Percentiles rank a stretch among this genome's conserved stretches.
Evolutionary conservation across 2,329 filamentous ascomycete species (phyloP).

Genomic region (Monosporascus sp.): DNA sequence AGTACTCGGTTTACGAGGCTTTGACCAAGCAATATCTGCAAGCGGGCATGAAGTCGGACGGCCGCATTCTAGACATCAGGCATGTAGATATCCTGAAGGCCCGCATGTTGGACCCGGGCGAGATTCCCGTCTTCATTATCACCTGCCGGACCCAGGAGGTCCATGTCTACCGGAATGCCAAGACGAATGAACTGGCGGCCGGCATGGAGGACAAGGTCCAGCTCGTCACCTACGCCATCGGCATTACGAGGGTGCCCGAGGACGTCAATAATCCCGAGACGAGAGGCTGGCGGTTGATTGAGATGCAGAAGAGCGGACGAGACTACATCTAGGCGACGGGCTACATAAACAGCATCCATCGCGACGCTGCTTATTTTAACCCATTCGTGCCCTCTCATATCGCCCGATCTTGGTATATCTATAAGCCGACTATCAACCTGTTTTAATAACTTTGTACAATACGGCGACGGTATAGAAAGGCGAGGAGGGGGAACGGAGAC

Average conservation of each 20-base stretch:
- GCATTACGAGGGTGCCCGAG: slow-evolving; percentile 86
- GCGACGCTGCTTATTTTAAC: too few relatives aligned
- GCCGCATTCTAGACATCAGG: slow-evolving; percentile 89
- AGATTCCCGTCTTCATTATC: slow-evolving; percentile 93
- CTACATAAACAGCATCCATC: too few relatives aligned
- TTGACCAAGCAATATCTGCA: slow-evolving; percentile 93
- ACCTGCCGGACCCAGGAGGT: slow-evolving; percentile 96
- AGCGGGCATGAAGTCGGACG: slow-evolving; percentile 88
- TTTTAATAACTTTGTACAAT: too few relatives aligned
- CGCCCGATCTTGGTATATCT: too few relatives aligned
- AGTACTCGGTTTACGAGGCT: slow-evolving; percentile 96
- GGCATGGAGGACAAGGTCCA: slow-evolving; percentile 99
- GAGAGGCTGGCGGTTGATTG: slow-evolving; percentile 92
- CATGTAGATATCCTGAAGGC: slow-evolving; percentile 84
- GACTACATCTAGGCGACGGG: slow-evolving; percentile 59
- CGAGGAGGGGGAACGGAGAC: too few relatives aligned
- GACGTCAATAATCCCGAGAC: slow-evolving; percentile 97
- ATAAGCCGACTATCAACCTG: too few relatives aligned
- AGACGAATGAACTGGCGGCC: slow-evolving; percentile 81
- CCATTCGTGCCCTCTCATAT: too few relatives aligned
- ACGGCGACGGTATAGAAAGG: too few relatives aligned
- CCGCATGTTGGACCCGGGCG: slow-evolving; percentile 75
- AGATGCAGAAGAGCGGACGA: slow-evolving; percentile 95
- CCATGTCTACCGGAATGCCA: slow-evolving; percentile 90
- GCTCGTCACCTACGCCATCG: slow-evolving; percentile 95